Evolutionary conservation across 2,329 filamentous ascomycete genomes (phyloP), one percentile per base, ranked within the genome.

Genomic region (Exophiala mesophila): DNA sequence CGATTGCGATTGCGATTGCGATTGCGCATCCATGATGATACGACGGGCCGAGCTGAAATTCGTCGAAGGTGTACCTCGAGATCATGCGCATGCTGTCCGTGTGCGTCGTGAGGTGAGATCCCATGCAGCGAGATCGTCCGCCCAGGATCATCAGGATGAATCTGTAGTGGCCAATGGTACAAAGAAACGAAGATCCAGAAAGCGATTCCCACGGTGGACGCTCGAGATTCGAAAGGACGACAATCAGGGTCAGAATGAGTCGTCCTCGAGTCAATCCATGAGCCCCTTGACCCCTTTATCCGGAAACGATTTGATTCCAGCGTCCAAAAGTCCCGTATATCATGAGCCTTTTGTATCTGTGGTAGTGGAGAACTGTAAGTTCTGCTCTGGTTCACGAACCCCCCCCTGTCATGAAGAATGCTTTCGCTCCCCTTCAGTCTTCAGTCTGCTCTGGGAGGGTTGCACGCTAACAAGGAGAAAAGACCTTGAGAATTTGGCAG

Each of bases 401-500:
- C n/a, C n/a, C n/a, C n/a, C n/a, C n/a, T n/a, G n/a, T n/a, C n/a
- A n/a, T n/a, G n/a, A n/a, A n/a, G n/a, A n/a, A n/a, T n/a, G n/a
- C n/a, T n/a, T n/a, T n/a, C n/a, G n/a, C n/a, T n/a, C n/a, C n/a
- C n/a, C n/a, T n/a, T n/a, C n/a, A n/a, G n/a, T n/a, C n/a, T n/a
- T n/a, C n/a, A n/a, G n/a, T n/a, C n/a, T n/a, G n/a, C n/a, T n/a
- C n/a, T n/a, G n/a, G n/a, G n/a, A n/a, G n/a, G n/a, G n/a, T n/a
- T n/a, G n/a, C n/a, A n/a, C n/a, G n/a, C n/a, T n/a, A n/a, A n/a
- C n/a, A 13, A 7, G 2, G 16, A 8, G 3, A 16, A 12, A 39
- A 66, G 63, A 66, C 41, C 48, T 65, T 10, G 37, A 57, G 16
- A 55, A 59, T 45, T 64, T 71, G 53, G 65, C 65, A 3, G 59